These are phyloP conservation scores for Picea sitchensis DNA, from an alignment of 75 land plant species.

Conservation along the genomic window DNA sequence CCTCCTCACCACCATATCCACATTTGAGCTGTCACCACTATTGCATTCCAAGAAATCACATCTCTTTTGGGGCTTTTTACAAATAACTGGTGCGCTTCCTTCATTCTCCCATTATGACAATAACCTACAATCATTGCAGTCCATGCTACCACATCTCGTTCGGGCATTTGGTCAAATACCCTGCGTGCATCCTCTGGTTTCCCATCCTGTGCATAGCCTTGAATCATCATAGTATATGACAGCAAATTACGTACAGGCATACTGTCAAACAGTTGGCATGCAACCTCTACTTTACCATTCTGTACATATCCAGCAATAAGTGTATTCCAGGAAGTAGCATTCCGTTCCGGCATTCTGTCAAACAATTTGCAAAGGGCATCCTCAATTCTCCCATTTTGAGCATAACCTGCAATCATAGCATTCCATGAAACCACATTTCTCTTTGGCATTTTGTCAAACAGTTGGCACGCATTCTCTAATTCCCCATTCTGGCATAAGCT, in stretches of 20 bases:
- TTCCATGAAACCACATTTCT: no score
- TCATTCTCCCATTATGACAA: slow-evolving; percentile 22
- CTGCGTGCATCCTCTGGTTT: slow-evolving; percentile 45
- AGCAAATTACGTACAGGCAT: no score
- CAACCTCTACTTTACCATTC: no score
- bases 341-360: neutral
- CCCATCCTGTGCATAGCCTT: slow-evolving; percentile 59
- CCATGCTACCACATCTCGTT: slow-evolving; percentile 28
- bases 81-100: slow-evolving; percentile 47
- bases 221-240: no score
- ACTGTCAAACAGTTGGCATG: no score
- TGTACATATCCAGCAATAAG: slow-evolving; percentile 21
- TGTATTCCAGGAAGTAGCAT: slow-evolving; percentile 43
- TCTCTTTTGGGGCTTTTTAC: slow-evolving; percentile 38
- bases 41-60: slow-evolving; percentile 61
- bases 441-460: no score
- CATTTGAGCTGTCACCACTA: slow-evolving; percentile 40
- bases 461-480: no score
- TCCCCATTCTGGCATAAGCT: no score
- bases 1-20: slow-evolving; percentile 46
- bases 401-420: no score
- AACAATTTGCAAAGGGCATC: no score
- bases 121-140: slow-evolving; percentile 25
- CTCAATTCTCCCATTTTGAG: no score
- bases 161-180: slow-evolving; percentile 22